Base-by-base conservation (phyloP, 495 filamentous ascomycete genomes). In the Penicillium mononematosum region DNA sequence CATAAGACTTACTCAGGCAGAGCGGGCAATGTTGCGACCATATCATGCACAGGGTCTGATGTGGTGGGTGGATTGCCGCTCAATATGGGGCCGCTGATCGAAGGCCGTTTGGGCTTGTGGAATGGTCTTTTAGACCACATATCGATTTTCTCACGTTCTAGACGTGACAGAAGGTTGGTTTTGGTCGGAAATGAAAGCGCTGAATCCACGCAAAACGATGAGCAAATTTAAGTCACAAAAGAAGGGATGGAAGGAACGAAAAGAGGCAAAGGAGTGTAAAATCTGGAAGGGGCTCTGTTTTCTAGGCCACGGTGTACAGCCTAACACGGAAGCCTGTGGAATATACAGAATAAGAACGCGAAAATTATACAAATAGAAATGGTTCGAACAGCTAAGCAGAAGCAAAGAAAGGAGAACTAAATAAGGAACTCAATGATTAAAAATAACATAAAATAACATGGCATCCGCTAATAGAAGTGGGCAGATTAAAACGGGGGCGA, bases 71-170 rank as follows among this genome's bases (percentile, higher is more conserved):
- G 68, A 25, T 73, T 75, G 20, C 74, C 75, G 50, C 73, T 68
- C 76, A 67, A 55, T 39, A 75, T 75, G 50, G 81, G 80, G 61
- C 70, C 70, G 53, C 71, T 75, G 53, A 79, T 76, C 41, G 45
- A 48, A 4, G 68, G 71, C 52, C 75, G 79, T 57, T 70, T 73
- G 34, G 75, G 69, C 57, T 76, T 73, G 50, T 69, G 68, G 48
- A 76, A 70, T 1, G 66, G 63, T 39, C 68, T 57, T 55, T 76
- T 78, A 45, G 70, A 69, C 76, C 76, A 81, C 78, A 81, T 81
- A 2, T 53, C 69, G 64, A 53, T 60, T 32, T 60, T 53, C 25
- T 29, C 39, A 43, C 49, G 36, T 24, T 52, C 49, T 16, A 39
- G 16, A 36, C 47, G 34, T 45, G 20, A 29, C 16, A 32, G 9